A percentile compares a stretch with the other conserved stretches of the same genome.
Evolutionary conservation across 305 asterid species (phyloP).

Genomic region (Striga hermonthica): DNA sequence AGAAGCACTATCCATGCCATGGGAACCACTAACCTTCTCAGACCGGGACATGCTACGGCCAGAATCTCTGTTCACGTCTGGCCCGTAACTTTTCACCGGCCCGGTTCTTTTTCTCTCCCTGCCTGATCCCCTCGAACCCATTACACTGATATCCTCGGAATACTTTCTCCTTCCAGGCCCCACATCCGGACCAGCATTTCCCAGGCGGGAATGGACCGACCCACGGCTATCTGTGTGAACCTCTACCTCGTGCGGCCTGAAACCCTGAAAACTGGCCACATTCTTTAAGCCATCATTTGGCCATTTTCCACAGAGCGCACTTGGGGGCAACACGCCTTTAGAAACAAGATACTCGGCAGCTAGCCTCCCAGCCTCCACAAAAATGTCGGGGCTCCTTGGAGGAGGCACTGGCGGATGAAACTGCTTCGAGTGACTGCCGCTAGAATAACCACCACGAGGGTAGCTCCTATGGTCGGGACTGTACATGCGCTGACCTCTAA

Average conservation of each 20-base stretch:
- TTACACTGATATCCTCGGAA: constrained; percentile 48
- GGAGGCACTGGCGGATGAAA: constrained; percentile 49
- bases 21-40: constrained; percentile 49
- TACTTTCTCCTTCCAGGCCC: constrained; percentile 55
- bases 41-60: constrained; percentile 60
- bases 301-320: constrained; percentile 76
- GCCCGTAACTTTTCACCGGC: constrained; percentile 46
- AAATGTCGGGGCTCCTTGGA: constrained; percentile 50
- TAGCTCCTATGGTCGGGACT: constrained; percentile 52
- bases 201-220: constrained; percentile 59
- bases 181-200: constrained; percentile 45
- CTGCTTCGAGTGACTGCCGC: constrained; percentile 62
- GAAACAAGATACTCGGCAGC: constrained; percentile 87
- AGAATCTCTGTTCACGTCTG: constrained; percentile 51
- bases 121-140: constrained; percentile 39
- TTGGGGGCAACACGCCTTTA: constrained; percentile 71
- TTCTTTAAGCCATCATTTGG: constrained; percentile 51
- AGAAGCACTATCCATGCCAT: constrained; percentile 45
- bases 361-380: constrained; percentile 87
- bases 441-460: constrained; percentile 60
- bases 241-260: constrained; percentile 47
- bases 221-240: constrained; percentile 44
- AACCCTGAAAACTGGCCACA: constrained; percentile 36
- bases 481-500: constrained; percentile 57
- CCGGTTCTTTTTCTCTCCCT: constrained; percentile 65